Percentiles rank a stretch among this genome's conserved stretches.
phyloP scores from a whole-genome alignment of 768 basidiomycete species.

The Tulasnella calospora region DNA sequence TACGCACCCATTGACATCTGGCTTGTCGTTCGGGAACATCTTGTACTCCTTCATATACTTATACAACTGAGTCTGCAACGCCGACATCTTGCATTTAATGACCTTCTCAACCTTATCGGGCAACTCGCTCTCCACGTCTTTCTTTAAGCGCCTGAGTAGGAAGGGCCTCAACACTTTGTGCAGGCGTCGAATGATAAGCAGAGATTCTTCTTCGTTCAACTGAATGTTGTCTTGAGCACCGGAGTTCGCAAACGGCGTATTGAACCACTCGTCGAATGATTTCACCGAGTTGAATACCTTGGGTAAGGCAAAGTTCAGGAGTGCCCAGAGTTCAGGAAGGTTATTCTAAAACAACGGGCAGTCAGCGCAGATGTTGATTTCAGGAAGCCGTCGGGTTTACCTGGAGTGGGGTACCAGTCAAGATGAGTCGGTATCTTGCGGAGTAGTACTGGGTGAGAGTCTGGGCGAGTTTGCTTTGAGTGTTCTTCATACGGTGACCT shows the following conservation, averaged over 20 bases:
- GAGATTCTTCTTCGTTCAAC: slow-evolving; percentile 98
- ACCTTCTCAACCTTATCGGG: slow-evolving; percentile 98
- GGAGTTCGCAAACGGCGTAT: slow-evolving; percentile 98
- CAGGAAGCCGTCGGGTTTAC: neutral
- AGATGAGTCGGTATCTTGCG: slow-evolving; percentile 85
- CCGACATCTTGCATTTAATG: slow-evolving; percentile 93
- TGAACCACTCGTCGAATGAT: slow-evolving; percentile 99
- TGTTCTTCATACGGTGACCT: slow-evolving; percentile 98
- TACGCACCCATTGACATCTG: slow-evolving; percentile 65
- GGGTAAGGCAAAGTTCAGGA: slow-evolving; percentile 90
- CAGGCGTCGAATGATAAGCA: slow-evolving; percentile 92
- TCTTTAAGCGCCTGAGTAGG: slow-evolving; percentile 86
- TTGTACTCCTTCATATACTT: slow-evolving; percentile 98
- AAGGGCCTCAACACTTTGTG: slow-evolving; percentile 96
- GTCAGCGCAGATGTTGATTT: slow-evolving; percentile 31
- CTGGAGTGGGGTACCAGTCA: slow-evolving; percentile 92
- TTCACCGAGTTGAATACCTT: slow-evolving; percentile 99
- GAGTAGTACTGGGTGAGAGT: slow-evolving; percentile 91
- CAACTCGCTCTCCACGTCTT: slow-evolving; percentile 91
- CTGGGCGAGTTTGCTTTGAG: slow-evolving; percentile 78
- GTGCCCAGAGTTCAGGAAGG: slow-evolving; percentile 89
- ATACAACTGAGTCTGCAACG: slow-evolving; percentile 85
- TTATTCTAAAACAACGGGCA: slow-evolving; percentile 53
- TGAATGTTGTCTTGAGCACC: slow-evolving; percentile 97
- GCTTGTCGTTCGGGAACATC: slow-evolving; percentile 81